Conservation (phyloP, 2,329 filamentous ascomycete species). For the Penicillium sp. region DNA sequence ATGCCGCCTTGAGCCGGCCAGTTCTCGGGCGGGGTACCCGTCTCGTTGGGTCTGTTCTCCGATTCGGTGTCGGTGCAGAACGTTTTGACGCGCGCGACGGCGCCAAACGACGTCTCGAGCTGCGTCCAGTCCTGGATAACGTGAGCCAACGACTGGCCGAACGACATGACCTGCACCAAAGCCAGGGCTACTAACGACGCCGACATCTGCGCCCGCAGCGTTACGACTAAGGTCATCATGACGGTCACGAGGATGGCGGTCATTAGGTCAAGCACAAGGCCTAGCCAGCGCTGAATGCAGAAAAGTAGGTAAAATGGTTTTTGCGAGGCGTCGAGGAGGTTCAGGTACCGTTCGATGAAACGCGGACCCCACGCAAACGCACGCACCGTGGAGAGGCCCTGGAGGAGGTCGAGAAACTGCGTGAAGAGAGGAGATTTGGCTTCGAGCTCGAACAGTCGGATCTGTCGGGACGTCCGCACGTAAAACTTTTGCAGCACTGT, state of each 20-base stretch:
- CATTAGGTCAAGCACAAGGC: slow-evolving; percentile 47
- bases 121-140: no score
- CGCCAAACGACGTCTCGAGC: no score
- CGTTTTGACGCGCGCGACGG: no score
- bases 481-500: slow-evolving; percentile 20
- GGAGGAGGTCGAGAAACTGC: slow-evolving; percentile 11
- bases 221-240: slow-evolving; percentile 49
- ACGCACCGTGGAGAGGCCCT: slow-evolving; percentile 9
- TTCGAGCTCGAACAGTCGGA: slow-evolving; percentile 18
- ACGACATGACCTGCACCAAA: no score
- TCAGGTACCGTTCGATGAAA: slow-evolving; percentile 40
- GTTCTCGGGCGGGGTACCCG: no score
- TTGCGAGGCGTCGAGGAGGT: slow-evolving; percentile 47
- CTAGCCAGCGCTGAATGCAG: slow-evolving; percentile 51
- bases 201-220: no score
- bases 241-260: slow-evolving; percentile 47
- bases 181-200: no score
- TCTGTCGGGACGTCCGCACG: slow-evolving; percentile 15
- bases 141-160: no score
- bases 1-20: no score
- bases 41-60: no score
- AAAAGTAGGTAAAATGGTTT: slow-evolving; percentile 51
- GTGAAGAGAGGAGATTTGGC: slow-evolving; percentile 15
- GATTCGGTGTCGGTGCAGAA: no score
- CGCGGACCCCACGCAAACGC: slow-evolving; percentile 46